These are phyloP conservation scores for Mycosarcoma maydis DNA, from an alignment of 1,284 basidiomycete species.

Conservation along the genomic window DNA sequence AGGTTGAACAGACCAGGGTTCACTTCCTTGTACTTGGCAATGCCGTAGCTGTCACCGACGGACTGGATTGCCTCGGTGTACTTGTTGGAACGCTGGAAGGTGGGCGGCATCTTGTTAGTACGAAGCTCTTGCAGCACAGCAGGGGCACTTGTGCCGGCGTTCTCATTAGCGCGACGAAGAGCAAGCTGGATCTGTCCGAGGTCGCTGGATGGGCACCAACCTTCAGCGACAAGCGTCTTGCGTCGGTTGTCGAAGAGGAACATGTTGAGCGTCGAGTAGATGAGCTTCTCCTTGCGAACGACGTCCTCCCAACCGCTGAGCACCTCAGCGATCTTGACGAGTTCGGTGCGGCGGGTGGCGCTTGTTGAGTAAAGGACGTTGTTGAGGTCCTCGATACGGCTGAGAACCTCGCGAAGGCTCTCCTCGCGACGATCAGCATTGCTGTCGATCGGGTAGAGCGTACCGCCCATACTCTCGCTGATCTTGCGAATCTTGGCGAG, in stretches of 20 bases:
- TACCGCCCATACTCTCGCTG: conserved; percentile 96
- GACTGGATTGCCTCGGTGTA: conserved; percentile 98
- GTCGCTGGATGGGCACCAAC: conserved; percentile 94
- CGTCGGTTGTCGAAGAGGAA: conserved; percentile 92
- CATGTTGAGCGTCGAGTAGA: conserved; percentile 71
- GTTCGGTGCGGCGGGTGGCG: conserved; percentile 81
- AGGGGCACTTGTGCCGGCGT: conserved; percentile 88
- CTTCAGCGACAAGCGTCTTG: conserved; percentile 96
- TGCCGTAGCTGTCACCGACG: conserved; percentile 97
- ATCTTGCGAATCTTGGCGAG: conserved; percentile 98
- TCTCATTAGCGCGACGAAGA: conserved; percentile 91
- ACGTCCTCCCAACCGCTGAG: conserved; percentile 92
- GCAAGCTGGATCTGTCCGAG: conserved; percentile 87
- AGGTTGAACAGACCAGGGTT: conserved; percentile 95
- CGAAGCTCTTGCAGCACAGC: conserved; percentile 91
- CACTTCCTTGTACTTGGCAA: conserved; percentile 93
- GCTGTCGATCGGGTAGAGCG: conserved; percentile 93
- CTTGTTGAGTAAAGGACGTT: conserved; percentile 76
- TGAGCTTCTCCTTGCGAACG: conserved; percentile 92
- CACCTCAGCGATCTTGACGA: conserved; percentile 85
- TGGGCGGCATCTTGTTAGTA: conserved; percentile 91
- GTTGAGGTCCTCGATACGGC: conserved; percentile 90
- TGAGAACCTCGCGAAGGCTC: conserved; percentile 86
- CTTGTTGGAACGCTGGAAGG: conserved; percentile 93
- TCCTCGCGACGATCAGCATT: conserved; percentile 91